These are phyloP conservation scores for Starmerella sirachaensis DNA, from an alignment of 805 yeast species.

Conservation along the genomic window DNA sequence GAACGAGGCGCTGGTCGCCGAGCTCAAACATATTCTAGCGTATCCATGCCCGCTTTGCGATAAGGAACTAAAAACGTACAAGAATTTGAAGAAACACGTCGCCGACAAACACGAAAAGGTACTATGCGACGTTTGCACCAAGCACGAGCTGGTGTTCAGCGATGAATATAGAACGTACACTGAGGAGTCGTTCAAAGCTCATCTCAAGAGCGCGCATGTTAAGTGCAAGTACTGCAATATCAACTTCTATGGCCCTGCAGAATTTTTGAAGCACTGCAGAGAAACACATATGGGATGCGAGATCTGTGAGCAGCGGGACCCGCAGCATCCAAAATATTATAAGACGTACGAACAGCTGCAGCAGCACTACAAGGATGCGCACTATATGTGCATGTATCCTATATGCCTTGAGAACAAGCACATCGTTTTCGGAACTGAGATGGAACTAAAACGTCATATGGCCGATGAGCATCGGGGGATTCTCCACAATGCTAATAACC, in stretches of 20 bases:
- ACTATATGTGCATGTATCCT: conserved; percentile 65
- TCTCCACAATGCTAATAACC: conserved; percentile 32
- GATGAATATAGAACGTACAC: conserved; percentile 54
- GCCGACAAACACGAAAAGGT: conserved; percentile 47
- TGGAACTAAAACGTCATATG: conserved; percentile 82
- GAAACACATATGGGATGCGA: conserved; percentile 80
- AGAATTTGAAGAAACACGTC: conserved; percentile 52
- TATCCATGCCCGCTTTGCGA: conserved; percentile 27
- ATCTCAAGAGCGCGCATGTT: conserved; percentile 61
- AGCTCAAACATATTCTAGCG: conserved; percentile 44
- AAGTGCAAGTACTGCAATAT: conserved; percentile 63
- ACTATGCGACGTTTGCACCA: conserved; percentile 66
- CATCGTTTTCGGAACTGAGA: conserved; percentile 78
- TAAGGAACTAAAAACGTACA: conserved; percentile 33
- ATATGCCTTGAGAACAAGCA: conserved; percentile 78
- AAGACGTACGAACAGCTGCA: conserved; percentile 62
- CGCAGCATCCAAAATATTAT: conserved; percentile 58
- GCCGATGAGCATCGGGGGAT: conserved; percentile 64
- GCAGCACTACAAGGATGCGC: conserved; percentile 60
- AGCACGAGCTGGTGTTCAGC: conserved; percentile 66
- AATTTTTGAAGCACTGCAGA: conserved; percentile 67
- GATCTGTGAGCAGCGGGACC: conserved; percentile 59
- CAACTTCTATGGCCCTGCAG: conserved; percentile 81
- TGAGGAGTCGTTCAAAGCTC: conserved; percentile 51
- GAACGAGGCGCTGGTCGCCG: conserved; percentile 31